These are phyloP conservation scores for Zopfia rhizophila DNA, from an alignment of 2,329 filamentous ascomycete species.

Conservation along the genomic window DNA sequence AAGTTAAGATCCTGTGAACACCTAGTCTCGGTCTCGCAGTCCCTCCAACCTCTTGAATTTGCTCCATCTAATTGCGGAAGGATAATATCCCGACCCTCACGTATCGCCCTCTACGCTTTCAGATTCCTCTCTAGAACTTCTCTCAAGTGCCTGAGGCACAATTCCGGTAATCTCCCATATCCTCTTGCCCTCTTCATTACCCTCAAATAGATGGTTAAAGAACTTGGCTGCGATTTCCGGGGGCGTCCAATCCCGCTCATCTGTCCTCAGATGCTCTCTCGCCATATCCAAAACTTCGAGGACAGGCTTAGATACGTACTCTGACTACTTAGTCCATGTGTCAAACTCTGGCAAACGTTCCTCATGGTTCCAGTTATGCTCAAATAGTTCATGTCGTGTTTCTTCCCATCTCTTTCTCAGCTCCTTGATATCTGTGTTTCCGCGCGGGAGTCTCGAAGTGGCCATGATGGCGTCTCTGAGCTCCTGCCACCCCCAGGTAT, in stretches of 20 bases:
- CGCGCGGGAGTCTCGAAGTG: slow-evolving; percentile 8
- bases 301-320: slow-evolving; percentile 12
- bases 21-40: no score
- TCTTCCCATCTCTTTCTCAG: slow-evolving; percentile 10
- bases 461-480: slow-evolving; percentile 8
- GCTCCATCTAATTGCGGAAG: no score
- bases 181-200: slow-evolving; percentile 6
- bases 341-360: background rate
- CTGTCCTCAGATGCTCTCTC: slow-evolving; percentile 14
- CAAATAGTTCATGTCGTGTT: background rate
- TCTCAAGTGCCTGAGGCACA: slow-evolving; percentile 4
- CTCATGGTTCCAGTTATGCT: background rate
- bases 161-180: slow-evolving; percentile 15
- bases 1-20: no score
- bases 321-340: background rate
- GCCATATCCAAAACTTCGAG: slow-evolving; percentile 18
- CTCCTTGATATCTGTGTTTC: slow-evolving; percentile 4
- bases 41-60: no score
- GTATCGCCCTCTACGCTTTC: no score
- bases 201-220: slow-evolving; percentile 10
- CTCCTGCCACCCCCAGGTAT: slow-evolving; percentile 11
- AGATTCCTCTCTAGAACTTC: no score
- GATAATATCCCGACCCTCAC: no score
- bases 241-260: slow-evolving; percentile 19
- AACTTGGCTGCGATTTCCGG: slow-evolving; percentile 14